Percentiles rank a stretch among this genome's conserved stretches.
Conservation (phyloP, 208 protist species). For the Trypanosoma lewisi region DNA sequence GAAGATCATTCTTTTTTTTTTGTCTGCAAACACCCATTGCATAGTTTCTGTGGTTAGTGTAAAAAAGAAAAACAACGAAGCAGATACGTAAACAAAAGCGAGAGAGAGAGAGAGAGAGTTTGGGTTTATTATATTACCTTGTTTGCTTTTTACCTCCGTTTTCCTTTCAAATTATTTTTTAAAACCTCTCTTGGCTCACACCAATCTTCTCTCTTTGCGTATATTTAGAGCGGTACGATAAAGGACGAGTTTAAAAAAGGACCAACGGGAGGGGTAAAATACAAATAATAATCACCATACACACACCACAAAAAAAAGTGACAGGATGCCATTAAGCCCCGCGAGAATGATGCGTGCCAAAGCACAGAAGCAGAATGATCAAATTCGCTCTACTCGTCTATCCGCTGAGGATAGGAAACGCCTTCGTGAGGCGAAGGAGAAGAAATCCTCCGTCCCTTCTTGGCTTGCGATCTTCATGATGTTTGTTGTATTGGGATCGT, state of each 20-base stretch:
- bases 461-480: constrained; percentile 65
- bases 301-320: neutral
- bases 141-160: neutral
- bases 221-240: too few species aligned
- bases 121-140: neutral
- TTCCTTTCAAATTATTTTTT: too few species aligned
- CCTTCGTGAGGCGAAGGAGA: constrained; percentile 46
- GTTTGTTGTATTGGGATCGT: constrained; percentile 63
- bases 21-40: too few species aligned
- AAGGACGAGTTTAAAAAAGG: too few species aligned
- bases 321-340: constrained; percentile 50
- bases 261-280: neutral
- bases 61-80: too few species aligned
- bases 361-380: constrained; percentile 36
- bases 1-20: too few species aligned
- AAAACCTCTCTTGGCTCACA: too few species aligned
- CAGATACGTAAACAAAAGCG: too few species aligned
- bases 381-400: constrained; percentile 36
- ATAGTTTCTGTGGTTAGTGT: too few species aligned
- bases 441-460: constrained; percentile 35
- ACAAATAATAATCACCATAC: constrained; percentile 7
- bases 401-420: constrained; percentile 58
- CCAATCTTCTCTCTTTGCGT: too few species aligned
- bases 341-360: constrained; percentile 56
- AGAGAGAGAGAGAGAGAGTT: too few species aligned